Evolutionary conservation across 495 filamentous ascomycete genomes (phyloP).

Genomic region (Platismatia glauca): DNA sequence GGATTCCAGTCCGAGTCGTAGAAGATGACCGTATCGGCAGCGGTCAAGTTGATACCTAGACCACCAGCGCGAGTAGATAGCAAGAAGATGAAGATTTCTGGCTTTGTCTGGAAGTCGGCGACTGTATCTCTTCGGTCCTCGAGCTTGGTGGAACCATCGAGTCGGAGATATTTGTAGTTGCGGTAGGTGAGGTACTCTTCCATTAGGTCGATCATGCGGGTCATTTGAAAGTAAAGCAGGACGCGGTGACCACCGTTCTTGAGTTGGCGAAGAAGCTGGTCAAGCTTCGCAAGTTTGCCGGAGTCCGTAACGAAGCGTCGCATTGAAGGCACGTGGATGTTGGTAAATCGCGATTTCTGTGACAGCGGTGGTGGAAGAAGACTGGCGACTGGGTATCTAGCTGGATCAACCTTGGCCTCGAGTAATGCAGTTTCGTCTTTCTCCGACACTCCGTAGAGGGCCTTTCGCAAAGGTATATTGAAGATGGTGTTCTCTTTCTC

Average conservation of each 20-base stretch:
- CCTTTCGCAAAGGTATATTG: conserved; percentile 63
- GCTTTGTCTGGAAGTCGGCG: conserved; percentile 84
- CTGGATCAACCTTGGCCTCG: conserved; percentile 54
- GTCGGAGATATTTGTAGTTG: conserved; percentile 95
- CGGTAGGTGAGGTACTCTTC: conserved; percentile 98
- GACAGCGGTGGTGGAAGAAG: conserved; percentile 70
- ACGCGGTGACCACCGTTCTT: conserved; percentile 92
- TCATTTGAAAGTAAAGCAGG: conserved; percentile 99
- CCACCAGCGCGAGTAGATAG: conserved; percentile 94
- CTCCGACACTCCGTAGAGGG: conserved; percentile 56
- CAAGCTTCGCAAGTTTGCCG: conserved; percentile 88
- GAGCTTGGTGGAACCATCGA: conserved; percentile 96
- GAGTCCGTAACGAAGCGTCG: conserved; percentile 95
- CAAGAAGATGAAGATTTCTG: conserved; percentile 94
- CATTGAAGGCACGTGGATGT: conserved; percentile 96
- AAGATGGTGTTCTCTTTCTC: conserved; percentile 74
- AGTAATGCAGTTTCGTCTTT: conserved; percentile 63
- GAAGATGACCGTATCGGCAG: conserved; percentile 93
- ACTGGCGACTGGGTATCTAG: conserved; percentile 44
- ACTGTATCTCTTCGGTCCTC: conserved; percentile 96
- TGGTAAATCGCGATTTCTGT: conserved; percentile 71
- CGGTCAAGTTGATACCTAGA: conserved; percentile 93
- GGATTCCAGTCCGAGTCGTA: conserved; percentile 99
- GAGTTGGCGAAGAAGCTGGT: conserved; percentile 74
- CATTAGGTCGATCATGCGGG: conserved; percentile 99